phyloP scores from a whole-genome alignment of 2,329 filamentous ascomycete genomes.

The Paecilomyces fulvus region DNA sequence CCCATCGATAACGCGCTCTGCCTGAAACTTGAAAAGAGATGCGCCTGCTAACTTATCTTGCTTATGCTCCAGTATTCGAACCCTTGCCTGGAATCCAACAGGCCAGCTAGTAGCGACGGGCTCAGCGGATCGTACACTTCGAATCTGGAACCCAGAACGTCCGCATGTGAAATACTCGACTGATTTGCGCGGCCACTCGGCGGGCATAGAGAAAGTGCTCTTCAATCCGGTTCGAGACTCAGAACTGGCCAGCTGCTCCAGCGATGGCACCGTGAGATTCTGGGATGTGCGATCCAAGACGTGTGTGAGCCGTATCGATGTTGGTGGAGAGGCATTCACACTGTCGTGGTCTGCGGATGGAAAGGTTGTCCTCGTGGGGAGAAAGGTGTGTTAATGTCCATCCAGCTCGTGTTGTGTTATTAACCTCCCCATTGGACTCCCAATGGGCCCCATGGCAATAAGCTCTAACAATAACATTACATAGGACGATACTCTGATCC shows the following conservation, averaged over 20 bases:
- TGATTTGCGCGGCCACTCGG: constrained; percentile 40
- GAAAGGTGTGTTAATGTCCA: constrained; percentile 29
- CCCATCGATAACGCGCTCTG: neutral
- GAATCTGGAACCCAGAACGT: constrained; percentile 73
- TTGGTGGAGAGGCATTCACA: constrained; percentile 43
- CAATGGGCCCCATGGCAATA: neutral
- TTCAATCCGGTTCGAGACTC: constrained; percentile 43
- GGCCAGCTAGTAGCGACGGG: constrained; percentile 80
- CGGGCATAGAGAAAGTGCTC: constrained; percentile 40
- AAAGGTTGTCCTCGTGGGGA: constrained; percentile 37
- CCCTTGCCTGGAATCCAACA: constrained; percentile 81
- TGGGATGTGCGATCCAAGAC: constrained; percentile 44
- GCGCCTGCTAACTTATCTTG: constrained; percentile 13
- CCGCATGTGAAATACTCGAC: constrained; percentile 39
- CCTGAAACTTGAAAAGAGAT: neutral
- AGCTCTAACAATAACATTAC: constrained; percentile 2
- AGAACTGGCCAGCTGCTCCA: constrained; percentile 42
- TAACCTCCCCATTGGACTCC: neutral
- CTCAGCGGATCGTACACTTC: constrained; percentile 75
- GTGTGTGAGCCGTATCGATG: constrained; percentile 39
- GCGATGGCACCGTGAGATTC: constrained; percentile 42
- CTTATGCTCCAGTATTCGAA: constrained; percentile 51
- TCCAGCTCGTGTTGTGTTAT: neutral
- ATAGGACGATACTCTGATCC: constrained; percentile 41
- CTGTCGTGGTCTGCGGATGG: constrained; percentile 42